Conservation (phyloP, 2,329 filamentous ascomycete species). For the Talaromyces sp. region DNA sequence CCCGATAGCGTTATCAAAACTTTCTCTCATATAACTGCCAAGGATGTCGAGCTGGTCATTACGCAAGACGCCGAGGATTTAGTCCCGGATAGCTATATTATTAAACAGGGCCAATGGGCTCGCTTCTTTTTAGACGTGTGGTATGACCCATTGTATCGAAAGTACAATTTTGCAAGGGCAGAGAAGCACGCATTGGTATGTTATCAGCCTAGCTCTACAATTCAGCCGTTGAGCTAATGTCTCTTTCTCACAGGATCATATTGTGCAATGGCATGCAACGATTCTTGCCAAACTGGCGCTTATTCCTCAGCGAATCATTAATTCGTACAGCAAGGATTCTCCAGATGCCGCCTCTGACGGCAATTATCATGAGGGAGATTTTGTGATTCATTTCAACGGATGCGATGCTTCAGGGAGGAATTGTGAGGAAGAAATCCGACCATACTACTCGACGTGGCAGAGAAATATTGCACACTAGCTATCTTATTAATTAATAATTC, state of each 20-base stretch:
- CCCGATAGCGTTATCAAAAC: slow-evolving; percentile 97
- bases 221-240: neutral
- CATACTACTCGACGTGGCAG: slow-evolving; percentile 43
- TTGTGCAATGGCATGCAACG: slow-evolving; percentile 94
- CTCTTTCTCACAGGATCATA: slow-evolving; percentile 60
- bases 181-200: slow-evolving; percentile 81
- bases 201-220: neutral
- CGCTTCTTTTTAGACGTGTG: slow-evolving; percentile 90
- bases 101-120: slow-evolving; percentile 82
- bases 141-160: slow-evolving; percentile 91
- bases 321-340: slow-evolving; percentile 61
- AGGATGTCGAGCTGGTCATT: slow-evolving; percentile 73
- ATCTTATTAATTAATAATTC: neutral
- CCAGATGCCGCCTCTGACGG: slow-evolving; percentile 43
- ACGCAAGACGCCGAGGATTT: slow-evolving; percentile 81
- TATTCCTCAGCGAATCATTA: slow-evolving; percentile 78
- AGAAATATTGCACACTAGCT: slow-evolving; percentile 13
- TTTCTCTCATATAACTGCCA: slow-evolving; percentile 70
- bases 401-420: slow-evolving; percentile 58
- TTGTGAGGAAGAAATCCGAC: slow-evolving; percentile 66
- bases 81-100: slow-evolving; percentile 67
- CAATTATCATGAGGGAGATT: slow-evolving; percentile 74
- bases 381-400: slow-evolving; percentile 70
- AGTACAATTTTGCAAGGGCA: slow-evolving; percentile 93
- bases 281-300: slow-evolving; percentile 84